phyloP scores from a whole-genome alignment of 2,329 filamentous ascomycete genomes.

The Diplodia seriata region DNA sequence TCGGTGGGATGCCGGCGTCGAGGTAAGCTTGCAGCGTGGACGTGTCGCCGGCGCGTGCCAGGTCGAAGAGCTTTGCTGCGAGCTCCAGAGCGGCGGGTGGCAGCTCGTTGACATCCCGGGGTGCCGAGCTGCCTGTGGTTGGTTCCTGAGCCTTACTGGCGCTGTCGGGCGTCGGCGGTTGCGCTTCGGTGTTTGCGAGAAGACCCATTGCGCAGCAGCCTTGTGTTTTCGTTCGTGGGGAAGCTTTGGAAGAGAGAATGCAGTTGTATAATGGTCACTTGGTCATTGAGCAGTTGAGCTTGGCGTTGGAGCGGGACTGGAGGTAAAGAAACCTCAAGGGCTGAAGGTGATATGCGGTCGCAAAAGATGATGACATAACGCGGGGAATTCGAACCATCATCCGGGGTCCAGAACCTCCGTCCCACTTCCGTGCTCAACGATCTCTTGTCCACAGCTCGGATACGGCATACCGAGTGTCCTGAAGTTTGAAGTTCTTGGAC shows the following conservation, averaged over 20 bases:
- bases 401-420: slow-evolving; percentile 13
- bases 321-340: background rate
- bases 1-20: slow-evolving; percentile 69
- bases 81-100: slow-evolving; percentile 71
- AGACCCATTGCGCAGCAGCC: slow-evolving; percentile 27
- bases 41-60: slow-evolving; percentile 66
- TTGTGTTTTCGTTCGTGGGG: too few relatives aligned
- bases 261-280: background rate
- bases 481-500: too few relatives aligned
- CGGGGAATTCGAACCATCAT: slow-evolving; percentile 6
- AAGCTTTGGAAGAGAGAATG: background rate
- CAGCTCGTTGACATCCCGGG: slow-evolving; percentile 45
- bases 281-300: background rate
- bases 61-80: slow-evolving; percentile 70
- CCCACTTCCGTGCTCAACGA: background rate
- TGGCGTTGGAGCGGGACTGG: too few relatives aligned
- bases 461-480: background rate
- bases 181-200: slow-evolving; percentile 25
- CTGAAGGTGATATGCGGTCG: background rate
- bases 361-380: slow-evolving; percentile 26
- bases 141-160: background rate
- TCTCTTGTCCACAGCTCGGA: background rate
- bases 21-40: slow-evolving; percentile 68
- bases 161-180: background rate
- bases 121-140: background rate